Evolutionary conservation across 768 basidiomycete species (phyloP), one percentile per base, ranked within the genome.

Genomic region (Amanita inopinata): DNA sequence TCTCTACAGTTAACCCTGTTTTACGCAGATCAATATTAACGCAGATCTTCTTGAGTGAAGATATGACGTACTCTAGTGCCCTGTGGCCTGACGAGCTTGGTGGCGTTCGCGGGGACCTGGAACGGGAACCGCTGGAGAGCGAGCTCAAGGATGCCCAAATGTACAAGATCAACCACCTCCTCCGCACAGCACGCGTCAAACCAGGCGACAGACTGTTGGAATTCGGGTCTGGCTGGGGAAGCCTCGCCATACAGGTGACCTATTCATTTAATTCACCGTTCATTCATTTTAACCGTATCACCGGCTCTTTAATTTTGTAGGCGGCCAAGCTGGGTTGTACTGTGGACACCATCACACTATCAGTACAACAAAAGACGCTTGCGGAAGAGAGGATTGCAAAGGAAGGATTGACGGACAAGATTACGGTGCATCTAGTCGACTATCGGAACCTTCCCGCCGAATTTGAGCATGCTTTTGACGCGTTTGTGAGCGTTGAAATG

Each of bases 141-240:
- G 46, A 48, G 25, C 45, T 53, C 1, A 49, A 53, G 36, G 37
- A 20, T 3, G 51, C 51, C 1, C 51, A 53, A 25, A 9, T 25
- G 0, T 19, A 35, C 7, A 53, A 51, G 14, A 49, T 53, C 5
- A 24, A 28, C 1, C 23, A 46, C 11, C 67, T 76, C 49, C 65
- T 76, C 38, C 50, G 51, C 8, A 71, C 69, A 51, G 73, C 73
- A 10, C 61, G 70, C 27, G 64, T 78, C 35, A 53, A 53, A 18
- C 56, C 65, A 3, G 71, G 69, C 0, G 65, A 73, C 44, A 53
- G 70, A 44, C 63, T 77, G 0, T 59, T 78, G 1, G 73, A 78
- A 55, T 73, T 76, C 41, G 75, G 74, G 5, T 66, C 66, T 5
- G 75, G 75, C 5, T 76, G 75, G 74, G 74, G 74, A 4, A 61